Conservation (phyloP, 2,329 filamentous ascomycete species). For the Colletotrichum eleusines region DNA sequence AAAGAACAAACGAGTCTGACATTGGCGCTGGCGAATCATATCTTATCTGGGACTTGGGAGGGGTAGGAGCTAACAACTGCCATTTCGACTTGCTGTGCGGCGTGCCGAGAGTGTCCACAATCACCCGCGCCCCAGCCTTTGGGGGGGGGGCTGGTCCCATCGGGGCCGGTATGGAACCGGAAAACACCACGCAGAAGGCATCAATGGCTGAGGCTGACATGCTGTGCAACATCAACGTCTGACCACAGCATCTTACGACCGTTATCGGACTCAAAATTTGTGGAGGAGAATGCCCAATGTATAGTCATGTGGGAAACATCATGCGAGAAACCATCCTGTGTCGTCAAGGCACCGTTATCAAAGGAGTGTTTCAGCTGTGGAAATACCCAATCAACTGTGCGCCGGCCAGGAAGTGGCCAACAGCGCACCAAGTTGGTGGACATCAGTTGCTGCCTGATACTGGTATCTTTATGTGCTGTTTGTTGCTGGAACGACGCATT, state of each 20-base stretch:
- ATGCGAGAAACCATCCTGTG: too few relatives aligned
- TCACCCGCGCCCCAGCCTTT: constrained; percentile 16
- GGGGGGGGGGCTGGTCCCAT: too few relatives aligned
- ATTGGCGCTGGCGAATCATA: not conserved
- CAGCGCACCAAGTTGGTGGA: not conserved
- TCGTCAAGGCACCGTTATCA: too few relatives aligned
- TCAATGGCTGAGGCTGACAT: not conserved
- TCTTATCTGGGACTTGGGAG: not conserved
- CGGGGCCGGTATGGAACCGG: constrained; percentile 23
- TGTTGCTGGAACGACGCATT: not conserved
- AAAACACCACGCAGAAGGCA: not conserved
- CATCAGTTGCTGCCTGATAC: constrained; percentile 5
- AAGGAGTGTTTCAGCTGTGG: not conserved
- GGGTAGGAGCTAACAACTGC: not conserved
- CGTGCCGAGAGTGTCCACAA: constrained; percentile 17
- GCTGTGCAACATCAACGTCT: not conserved
- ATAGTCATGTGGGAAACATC: too few relatives aligned
- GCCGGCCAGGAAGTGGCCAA: constrained; percentile 3
- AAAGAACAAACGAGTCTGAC: constrained; percentile 36
- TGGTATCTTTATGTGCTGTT: not conserved
- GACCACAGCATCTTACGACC: too few relatives aligned
- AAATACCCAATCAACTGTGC: not conserved
- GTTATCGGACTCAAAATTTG: too few relatives aligned
- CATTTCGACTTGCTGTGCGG: constrained; percentile 4
- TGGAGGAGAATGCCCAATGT: too few relatives aligned